Conservation (phyloP, 2,329 filamentous ascomycete species). For the Ophiocordyceps unilateralis region DNA sequence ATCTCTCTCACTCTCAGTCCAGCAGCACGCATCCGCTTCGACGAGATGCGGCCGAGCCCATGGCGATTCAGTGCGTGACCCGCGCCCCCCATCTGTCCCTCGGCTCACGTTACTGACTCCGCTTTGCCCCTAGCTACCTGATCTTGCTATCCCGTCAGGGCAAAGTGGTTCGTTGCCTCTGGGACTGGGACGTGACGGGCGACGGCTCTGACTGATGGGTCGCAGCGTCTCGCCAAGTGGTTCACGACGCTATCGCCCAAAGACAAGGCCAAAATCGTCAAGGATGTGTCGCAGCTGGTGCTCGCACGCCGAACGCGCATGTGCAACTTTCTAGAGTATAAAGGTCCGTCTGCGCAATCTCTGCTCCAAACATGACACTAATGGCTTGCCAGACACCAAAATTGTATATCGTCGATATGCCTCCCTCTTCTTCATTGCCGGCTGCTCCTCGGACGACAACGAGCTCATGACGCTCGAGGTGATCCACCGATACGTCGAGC, state of each 20-base stretch:
- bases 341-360: slow-evolving; percentile 41
- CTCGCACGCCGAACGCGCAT: slow-evolving; percentile 90
- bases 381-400: slow-evolving; percentile 58
- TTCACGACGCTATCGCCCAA: slow-evolving; percentile 94
- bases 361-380: not conserved
- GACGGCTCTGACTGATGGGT: slow-evolving; percentile 2
- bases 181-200: not conserved
- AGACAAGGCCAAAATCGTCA: slow-evolving; percentile 99
- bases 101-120: slow-evolving; percentile 6
- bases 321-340: slow-evolving; percentile 99
- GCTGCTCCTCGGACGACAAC: slow-evolving; percentile 93
- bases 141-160: slow-evolving; percentile 96
- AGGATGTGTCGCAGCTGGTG: slow-evolving; percentile 95
- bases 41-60: slow-evolving; percentile 10
- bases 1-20: slow-evolving; percentile 1
- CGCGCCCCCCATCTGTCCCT: not conserved
- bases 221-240: slow-evolving; percentile 93
- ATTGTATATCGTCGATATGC: slow-evolving; percentile 98
- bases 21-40: too few relatives aligned
- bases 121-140: slow-evolving; percentile 53
- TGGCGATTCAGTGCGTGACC: slow-evolving; percentile 27
- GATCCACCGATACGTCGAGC: slow-evolving; percentile 97
- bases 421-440: slow-evolving; percentile 97
- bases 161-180: slow-evolving; percentile 67
- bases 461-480: slow-evolving; percentile 96